Evolutionary conservation across 139 green algal species (phyloP), one percentile per base, ranked within the genome.

Genomic region (Medakamo hakoo): DNA sequence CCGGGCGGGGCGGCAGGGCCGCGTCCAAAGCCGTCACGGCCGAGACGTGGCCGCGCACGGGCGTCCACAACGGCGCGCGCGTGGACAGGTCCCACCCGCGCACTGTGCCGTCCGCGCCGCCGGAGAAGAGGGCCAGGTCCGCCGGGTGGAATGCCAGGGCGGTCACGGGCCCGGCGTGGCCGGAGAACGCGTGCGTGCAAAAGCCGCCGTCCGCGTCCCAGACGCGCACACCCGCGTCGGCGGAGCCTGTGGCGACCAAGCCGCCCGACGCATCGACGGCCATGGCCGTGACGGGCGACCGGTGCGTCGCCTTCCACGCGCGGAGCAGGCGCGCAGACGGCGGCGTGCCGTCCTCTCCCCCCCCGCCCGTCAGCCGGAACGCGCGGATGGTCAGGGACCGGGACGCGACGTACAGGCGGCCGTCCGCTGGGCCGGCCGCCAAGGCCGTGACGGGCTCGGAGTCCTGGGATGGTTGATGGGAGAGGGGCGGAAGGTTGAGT

Each of bases 151-250:
- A 98, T 27, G 84, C 48, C 59, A 84, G 72, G 22, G 59, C 57
- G 58, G 86, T 65, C 30, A 94, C 79, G 28, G 93, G 70, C 2
- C 74, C 80, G 9, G 69, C 80, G 77, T 95, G 88, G 3, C 82
- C 85, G 3, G 60, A 65, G 67, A 98, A 95, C 24, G 72, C 68
- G 69, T 98, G 92, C 22, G 92, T 98, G 78, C 84, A 92, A 72
- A 80, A 95, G 27, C 81, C 82, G 30, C 75, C 78, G 1, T 84
- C 69, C 30, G 83, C 64, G 64, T 94, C 85, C 72, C 80, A 90
- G 30, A 94, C 82, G 27, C 84, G 77, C 49, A 87, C 78, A 9
- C 57, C 73, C 4, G 78, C 68, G 74, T 95, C 90, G 5, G 88
- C 83, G 27, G 70, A 76, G 5, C 63, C 84, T 2, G 74, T 94